Base-by-base conservation (phyloP, 768 basidiomycete species). In the Collybiopsis confluens region DNA sequence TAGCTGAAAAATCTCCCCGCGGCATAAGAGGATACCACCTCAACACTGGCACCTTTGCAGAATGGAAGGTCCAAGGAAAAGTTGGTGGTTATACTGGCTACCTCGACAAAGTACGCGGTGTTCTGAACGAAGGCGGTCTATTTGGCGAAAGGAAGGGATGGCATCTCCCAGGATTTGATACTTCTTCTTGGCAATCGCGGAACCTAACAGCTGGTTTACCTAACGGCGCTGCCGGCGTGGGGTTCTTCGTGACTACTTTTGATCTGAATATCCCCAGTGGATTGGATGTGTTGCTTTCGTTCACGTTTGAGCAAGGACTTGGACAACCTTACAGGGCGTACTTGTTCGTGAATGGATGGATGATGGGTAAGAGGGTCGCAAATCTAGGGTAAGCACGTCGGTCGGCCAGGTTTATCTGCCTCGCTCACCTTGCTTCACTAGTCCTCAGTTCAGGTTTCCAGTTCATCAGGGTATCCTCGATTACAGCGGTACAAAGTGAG, bases 331-430 rank as follows among this genome's bases (percentile, higher is more conserved):
- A 79, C 56, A 74, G 80, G 18, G 79, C 77, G 16, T 65, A 75
- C 20, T 57, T 84, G 26, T 82, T 78, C 52, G 76, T 83, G 44
- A 81, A 83, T 44, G 84, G 83, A 7, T 85, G 83, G 83, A 76
- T 78, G 70, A 81, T 81, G 70, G 84, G 83, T 18, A 82, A 83
- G 66, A 65, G 74, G 28, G 69, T 77, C 5, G 72, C 67, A 20
- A 75, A 78, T 58, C 66, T 79, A 0, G 77, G 78, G 77, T 70
- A 54, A 27, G 71, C 45, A 52, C 28, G 42, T 15, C 28, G 5
- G 15, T 33, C 37, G 20, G 23, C 16, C 5, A 11, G 1, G 18
- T 27, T 8, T 28, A 6, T 6, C 30, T 13, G 5, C 30, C 13
- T 20, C 20, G 18, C 7, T 38, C 41, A 21, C 11, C 45, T 40